These are phyloP conservation scores for Suillus decipiens DNA, from an alignment of 768 basidiomycete genomes.

Conservation along the genomic window DNA sequence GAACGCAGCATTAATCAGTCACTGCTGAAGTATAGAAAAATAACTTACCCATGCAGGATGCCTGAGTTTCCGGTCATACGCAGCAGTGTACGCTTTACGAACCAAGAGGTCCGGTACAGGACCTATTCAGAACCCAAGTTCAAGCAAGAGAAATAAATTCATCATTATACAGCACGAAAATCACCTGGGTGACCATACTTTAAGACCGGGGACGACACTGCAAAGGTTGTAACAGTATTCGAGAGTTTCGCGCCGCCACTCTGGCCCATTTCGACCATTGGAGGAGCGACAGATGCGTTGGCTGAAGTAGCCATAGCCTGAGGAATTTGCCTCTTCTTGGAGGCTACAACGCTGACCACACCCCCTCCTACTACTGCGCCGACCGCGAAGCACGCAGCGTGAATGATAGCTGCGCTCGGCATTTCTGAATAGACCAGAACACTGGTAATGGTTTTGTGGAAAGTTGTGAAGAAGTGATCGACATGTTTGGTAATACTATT, in stretches of 20 bases:
- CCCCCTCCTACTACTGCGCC: conserved; percentile 84
- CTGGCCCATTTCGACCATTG: conserved; percentile 48
- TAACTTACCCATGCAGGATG: conserved; percentile 90
- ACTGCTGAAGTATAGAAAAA: neutral
- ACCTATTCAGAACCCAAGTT: conserved; percentile 48
- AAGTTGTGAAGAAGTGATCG: neutral
- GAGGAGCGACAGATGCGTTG: conserved; percentile 22
- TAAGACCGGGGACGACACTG: conserved; percentile 44
- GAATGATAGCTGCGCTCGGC: conserved; percentile 52
- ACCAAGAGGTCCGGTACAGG: conserved; percentile 80
- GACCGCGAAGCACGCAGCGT: conserved; percentile 77
- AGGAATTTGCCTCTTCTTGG: conserved; percentile 28
- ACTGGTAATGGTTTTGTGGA: neutral
- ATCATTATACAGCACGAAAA: conserved; percentile 18
- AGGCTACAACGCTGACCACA: conserved; percentile 52
- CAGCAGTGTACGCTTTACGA: conserved; percentile 83
- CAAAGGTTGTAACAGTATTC: conserved; percentile 26
- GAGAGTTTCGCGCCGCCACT: conserved; percentile 46
- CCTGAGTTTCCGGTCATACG: conserved; percentile 85
- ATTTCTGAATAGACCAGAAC: conserved; percentile 26
- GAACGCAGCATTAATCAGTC: neutral
- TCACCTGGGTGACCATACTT: conserved; percentile 85
- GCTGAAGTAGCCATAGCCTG: conserved; percentile 16
- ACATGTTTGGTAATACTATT: too few relatives aligned
- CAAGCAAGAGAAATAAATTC: conserved; percentile 8